Evolutionary conservation across 345 rosid genomes (phyloP).

Genomic region (Carallia brachiata): DNA sequence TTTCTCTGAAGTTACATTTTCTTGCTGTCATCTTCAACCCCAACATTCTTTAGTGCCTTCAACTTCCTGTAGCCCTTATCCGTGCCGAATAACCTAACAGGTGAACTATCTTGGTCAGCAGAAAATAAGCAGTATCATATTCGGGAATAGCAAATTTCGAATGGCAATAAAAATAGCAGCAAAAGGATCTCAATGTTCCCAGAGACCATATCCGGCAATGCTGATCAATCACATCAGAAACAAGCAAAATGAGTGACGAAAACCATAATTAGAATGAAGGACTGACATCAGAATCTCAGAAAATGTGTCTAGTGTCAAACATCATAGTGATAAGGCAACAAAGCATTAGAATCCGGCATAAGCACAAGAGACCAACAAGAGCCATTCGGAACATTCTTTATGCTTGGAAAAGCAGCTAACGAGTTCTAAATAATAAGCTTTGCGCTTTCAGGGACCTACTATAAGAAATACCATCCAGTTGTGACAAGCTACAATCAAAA

Average conservation of each 20-base stretch:
- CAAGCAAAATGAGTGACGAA: neutral
- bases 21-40: slow-evolving; percentile 29
- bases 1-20: slow-evolving; percentile 22
- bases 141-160: neutral
- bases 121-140: neutral
- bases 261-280: slow-evolving; percentile 2
- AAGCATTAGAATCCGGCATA: no score
- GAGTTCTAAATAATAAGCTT: no score
- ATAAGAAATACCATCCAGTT: no score
- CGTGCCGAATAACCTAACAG: slow-evolving; percentile 84
- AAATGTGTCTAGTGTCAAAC: no score
- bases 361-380: no score
- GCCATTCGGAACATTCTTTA: no score
- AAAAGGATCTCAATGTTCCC: neutral
- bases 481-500: no score
- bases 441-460: no score
- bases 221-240: neutral
- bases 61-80: slow-evolving; percentile 90
- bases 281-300: no score
- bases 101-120: neutral
- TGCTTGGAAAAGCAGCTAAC: no score
- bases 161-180: neutral
- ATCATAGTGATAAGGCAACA: no score
- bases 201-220: neutral
- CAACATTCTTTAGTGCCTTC: slow-evolving; percentile 59